A percentile compares a stretch with the other conserved stretches of the same genome.
These are phyloP conservation scores for Kazachstania kunashirensis DNA, from an alignment of 805 yeast species.

Conservation along the genomic window DNA sequence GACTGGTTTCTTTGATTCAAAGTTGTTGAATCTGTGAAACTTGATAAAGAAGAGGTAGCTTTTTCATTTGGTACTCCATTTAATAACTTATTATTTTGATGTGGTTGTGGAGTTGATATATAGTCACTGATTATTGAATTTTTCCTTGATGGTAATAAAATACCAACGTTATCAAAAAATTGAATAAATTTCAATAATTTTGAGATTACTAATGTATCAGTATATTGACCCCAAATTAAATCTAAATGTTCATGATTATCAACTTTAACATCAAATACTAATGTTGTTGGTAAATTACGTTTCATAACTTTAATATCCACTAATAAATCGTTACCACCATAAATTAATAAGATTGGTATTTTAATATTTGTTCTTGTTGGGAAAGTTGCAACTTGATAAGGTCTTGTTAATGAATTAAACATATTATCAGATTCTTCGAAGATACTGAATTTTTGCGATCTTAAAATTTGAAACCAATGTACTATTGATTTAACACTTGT, in stretches of 20 bases:
- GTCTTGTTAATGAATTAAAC: constrained; percentile 30
- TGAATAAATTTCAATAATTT: constrained; percentile 33
- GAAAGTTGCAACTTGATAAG: constrained; percentile 30
- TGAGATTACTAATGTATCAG: constrained; percentile 37
- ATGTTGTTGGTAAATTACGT: constrained; percentile 48
- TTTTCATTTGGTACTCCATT: background rate
- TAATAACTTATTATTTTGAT: background rate
- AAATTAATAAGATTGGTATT: constrained; percentile 67
- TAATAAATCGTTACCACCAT: constrained; percentile 72
- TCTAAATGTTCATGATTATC: constrained; percentile 81
- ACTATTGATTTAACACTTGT: constrained; percentile 87
- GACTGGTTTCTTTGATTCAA: background rate
- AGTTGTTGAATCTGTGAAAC: background rate
- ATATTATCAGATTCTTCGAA: constrained; percentile 54
- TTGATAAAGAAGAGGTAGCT: background rate
- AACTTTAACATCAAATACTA: constrained; percentile 47
- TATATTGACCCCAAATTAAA: constrained; percentile 76
- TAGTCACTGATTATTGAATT: background rate
- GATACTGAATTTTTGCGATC: constrained; percentile 74
- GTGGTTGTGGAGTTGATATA: background rate
- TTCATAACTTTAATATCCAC: constrained; percentile 78
- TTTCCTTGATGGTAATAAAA: constrained; percentile 2
- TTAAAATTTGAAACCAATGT: constrained; percentile 92
- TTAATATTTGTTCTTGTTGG: constrained; percentile 58
- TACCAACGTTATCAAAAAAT: constrained; percentile 16